Evolutionary conservation across 306 rosid species (phyloP).

Genomic region (Coriaria nepalensis): DNA sequence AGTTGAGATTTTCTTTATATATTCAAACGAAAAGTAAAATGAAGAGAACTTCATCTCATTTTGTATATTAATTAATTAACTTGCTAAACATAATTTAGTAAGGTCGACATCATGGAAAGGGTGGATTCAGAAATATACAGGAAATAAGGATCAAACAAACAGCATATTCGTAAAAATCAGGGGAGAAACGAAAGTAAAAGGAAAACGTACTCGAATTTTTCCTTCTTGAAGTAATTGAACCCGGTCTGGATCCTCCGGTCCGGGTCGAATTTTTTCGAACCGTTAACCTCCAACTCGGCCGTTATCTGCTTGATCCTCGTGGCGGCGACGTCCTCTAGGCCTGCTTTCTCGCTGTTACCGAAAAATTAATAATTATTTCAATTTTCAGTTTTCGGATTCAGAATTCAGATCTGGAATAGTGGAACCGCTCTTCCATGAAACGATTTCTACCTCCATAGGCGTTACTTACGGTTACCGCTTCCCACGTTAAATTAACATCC

Average conservation of each 20-base stretch:
- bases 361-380: neutral
- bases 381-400: neutral
- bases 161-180: conserved; percentile 15
- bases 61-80: too few species aligned
- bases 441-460: neutral
- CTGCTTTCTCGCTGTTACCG: conserved; percentile 33
- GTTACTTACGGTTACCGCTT: neutral
- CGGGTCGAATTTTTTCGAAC: conserved; percentile 21
- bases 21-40: too few species aligned
- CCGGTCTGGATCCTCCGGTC: conserved; percentile 64
- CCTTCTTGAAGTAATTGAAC: conserved; percentile 48
- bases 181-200: neutral
- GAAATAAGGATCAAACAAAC: neutral
- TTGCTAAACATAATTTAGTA: neutral
- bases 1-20: too few species aligned
- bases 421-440: neutral
- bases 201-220: conserved; percentile 55
- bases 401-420: neutral
- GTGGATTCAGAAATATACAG: conserved; percentile 4
- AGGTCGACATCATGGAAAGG: neutral
- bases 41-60: too few species aligned
- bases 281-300: conserved; percentile 29
- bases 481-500: too few species aligned
- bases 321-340: conserved; percentile 38
- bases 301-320: conserved; percentile 47